A percentile compares a stretch with the other conserved stretches of the same genome.
Conservation (phyloP, 331 rosid species). For the Stylosanthes scabra region DNA sequence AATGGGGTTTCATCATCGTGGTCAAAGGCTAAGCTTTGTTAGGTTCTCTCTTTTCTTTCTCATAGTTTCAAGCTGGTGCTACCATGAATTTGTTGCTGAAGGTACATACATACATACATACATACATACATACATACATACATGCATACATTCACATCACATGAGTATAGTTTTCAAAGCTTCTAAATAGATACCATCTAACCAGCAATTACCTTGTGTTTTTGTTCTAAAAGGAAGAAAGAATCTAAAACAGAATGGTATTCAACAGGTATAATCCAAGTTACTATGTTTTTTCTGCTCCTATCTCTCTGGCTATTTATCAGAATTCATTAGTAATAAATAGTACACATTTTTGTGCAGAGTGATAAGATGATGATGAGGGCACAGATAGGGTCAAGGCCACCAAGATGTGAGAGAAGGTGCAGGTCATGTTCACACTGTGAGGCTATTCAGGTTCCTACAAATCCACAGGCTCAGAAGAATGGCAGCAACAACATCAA, state of each 20-base stretch:
- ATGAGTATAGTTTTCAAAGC: background rate
- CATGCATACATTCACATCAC: no score
- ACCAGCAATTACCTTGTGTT: slow-evolving; percentile 13
- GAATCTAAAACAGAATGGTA: slow-evolving; percentile 40
- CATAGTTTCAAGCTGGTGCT: slow-evolving; percentile 62
- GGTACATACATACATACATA: slow-evolving; percentile 46
- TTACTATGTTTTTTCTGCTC: background rate
- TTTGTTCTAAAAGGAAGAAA: slow-evolving; percentile 59
- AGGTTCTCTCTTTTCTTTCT: slow-evolving; percentile 59
- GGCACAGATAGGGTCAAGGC: slow-evolving; percentile 84
- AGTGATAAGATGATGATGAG: slow-evolving; percentile 55
- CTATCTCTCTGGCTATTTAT: background rate
- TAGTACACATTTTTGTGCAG: slow-evolving; percentile 38
- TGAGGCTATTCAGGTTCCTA: slow-evolving; percentile 86
- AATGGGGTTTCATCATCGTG: slow-evolving; percentile 53
- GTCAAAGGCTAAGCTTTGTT: slow-evolving; percentile 36
- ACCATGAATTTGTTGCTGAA: slow-evolving; percentile 62
- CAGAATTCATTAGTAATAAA: background rate
- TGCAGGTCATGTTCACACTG: slow-evolving; percentile 81
- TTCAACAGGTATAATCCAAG: slow-evolving; percentile 51
- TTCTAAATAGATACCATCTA: background rate
- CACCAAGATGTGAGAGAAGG: slow-evolving; percentile 88
- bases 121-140: no score
- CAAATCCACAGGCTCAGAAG: slow-evolving; percentile 59
- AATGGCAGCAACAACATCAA: slow-evolving; percentile 30